Conservation (phyloP, 306 rosid genomes). For the Aeschynomene evenia region DNA sequence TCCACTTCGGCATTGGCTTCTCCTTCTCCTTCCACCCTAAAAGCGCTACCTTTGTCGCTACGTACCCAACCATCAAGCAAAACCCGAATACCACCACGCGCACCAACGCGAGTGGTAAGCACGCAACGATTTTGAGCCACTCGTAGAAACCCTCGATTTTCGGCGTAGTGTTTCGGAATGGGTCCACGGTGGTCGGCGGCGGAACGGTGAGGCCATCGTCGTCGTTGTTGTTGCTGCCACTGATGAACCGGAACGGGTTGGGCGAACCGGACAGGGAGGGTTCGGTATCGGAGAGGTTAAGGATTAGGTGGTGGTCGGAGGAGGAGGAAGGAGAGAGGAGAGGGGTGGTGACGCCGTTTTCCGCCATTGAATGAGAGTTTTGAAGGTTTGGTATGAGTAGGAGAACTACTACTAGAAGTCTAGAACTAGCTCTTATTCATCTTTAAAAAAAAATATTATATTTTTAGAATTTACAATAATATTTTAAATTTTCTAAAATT, state of each 20-base stretch:
- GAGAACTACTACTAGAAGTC: no score
- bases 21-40: conserved; percentile 77
- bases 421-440: neutral
- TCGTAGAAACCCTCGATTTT: conserved; percentile 61
- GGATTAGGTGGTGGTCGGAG: conserved; percentile 41
- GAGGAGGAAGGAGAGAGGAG: conserved; percentile 39
- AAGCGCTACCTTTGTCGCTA: conserved; percentile 66
- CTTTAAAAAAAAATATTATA: no score
- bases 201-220: conserved; percentile 42
- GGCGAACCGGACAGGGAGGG: neutral
- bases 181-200: conserved; percentile 54
- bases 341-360: conserved; percentile 49
- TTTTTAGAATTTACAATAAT: no score
- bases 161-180: conserved; percentile 66
- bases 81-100: conserved; percentile 67
- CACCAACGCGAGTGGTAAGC: conserved; percentile 56
- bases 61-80: conserved; percentile 55
- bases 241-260: conserved; percentile 50
- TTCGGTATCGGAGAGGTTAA: conserved; percentile 33
- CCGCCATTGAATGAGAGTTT: conserved; percentile 54
- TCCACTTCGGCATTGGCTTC: conserved; percentile 85
- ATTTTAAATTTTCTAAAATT: no score
- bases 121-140: conserved; percentile 52
- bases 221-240: conserved; percentile 12
- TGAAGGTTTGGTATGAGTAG: neutral